These are phyloP conservation scores for Neurospora pannonica DNA, from an alignment of 495 filamentous ascomycete genomes.

Conservation along the genomic window DNA sequence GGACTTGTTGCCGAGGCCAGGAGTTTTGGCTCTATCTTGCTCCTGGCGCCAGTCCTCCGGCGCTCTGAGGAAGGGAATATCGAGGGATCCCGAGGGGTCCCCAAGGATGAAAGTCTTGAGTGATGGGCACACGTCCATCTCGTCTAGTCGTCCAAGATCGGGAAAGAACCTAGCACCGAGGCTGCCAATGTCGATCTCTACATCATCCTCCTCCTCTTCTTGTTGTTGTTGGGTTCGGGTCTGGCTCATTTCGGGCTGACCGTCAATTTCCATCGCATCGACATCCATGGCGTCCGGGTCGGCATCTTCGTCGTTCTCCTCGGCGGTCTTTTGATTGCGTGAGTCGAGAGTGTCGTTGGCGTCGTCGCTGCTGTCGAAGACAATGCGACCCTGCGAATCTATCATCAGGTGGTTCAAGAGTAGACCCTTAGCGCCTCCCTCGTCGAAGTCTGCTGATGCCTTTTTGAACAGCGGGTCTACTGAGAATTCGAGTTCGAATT, in stretches of 20 bases:
- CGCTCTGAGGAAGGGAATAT: conserved; percentile 87
- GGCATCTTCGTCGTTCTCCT: conserved; percentile 40
- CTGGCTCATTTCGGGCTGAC: conserved; percentile 23
- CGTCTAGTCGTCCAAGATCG: conserved; percentile 62
- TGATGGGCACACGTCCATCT: conserved; percentile 90
- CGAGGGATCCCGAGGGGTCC: conserved; percentile 68
- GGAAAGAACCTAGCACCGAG: conserved; percentile 82
- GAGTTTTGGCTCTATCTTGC: conserved; percentile 44
- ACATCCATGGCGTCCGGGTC: conserved; percentile 22
- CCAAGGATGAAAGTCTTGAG: conserved; percentile 88
- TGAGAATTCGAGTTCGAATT: conserved; percentile 92
- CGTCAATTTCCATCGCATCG: conserved; percentile 11
- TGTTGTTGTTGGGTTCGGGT: conserved; percentile 13
- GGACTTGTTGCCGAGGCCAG: conserved; percentile 55
- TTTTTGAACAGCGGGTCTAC: conserved; percentile 99
- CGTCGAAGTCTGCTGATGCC: conserved; percentile 94
- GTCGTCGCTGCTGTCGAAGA: conserved; percentile 97
- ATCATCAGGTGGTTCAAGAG: conserved; percentile 93
- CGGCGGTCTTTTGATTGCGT: conserved; percentile 31
- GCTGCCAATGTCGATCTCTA: conserved; percentile 66
- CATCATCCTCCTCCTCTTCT: conserved; percentile 33
- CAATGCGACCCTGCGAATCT: conserved; percentile 81
- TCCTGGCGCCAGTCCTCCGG: conserved; percentile 75
- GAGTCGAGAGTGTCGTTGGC: conserved; percentile 48
- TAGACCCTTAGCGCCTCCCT: conserved; percentile 93